Base-by-base conservation (phyloP, 495 filamentous ascomycete genomes). In the Hypoxylon cercidicola region DNA sequence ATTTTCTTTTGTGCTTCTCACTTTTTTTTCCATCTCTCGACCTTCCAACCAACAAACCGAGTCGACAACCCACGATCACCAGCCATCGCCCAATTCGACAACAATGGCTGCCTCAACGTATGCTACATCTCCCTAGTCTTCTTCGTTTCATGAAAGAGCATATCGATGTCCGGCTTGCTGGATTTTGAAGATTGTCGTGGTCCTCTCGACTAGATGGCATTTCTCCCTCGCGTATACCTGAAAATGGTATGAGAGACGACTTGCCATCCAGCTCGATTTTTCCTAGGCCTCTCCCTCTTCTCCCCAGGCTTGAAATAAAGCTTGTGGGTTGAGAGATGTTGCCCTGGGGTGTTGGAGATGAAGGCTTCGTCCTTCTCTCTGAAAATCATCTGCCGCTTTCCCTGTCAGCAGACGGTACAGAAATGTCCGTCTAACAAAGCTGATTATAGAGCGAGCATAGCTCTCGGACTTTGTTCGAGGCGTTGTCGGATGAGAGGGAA, bases 211-310 rank as follows among this genome's bases (percentile, higher is more conserved):
- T 91, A 88, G 88, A 82, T 81, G 77, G 76, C 79, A 72, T 78
- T 77, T 63, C 47, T 41, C 45, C 64, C 60, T 47, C 21, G 9
- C 57, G 18, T 55, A 20, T 55, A 46, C 62, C 65, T 71, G 58
- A 60, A 54, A 73, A 71, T 60, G 62, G 68, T 62, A 55, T 56
- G 62, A 66, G 66, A 55, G 64, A 60, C 55, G 67, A 64, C 75
- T 79, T 69, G 78, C 84, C 79, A 59, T 81, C 88, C 89, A 92
- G 91, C 89, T 93, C 90, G 90, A 93, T 91, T 75, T 75, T 82
- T 93, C 90, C 83, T 75, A 72, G 72, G 72, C 75, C 78, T 80
- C 82, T 81, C 83, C 82, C 78, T 85, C 79, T 73, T 72, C 75
- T 62, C 60, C 73, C 69, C 77, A 82, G 77, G 78, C 78, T 76